Evolutionary conservation across 225 moss, liverwort and hornwort genomes (phyloP).

Genomic region (Sphagnum contortum): DNA sequence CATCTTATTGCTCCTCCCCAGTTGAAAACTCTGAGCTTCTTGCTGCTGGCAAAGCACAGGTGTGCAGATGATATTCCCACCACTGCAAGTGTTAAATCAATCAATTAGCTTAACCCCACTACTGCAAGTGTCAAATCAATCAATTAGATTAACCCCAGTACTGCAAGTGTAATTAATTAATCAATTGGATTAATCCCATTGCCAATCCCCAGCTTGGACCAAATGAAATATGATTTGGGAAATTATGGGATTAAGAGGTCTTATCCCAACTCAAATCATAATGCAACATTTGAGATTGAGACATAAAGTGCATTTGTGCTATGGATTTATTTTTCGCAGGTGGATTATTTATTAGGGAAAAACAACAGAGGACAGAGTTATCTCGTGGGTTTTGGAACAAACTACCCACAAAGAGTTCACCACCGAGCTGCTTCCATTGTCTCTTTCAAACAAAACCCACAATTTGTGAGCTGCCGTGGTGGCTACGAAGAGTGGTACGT

Average conservation of each 20-base stretch:
- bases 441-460: conserved; percentile 4
- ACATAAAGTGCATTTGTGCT: no score
- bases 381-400: conserved; percentile 56
- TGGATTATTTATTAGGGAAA: conserved; percentile 63
- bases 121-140: no score
- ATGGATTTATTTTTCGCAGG: conserved; percentile 13
- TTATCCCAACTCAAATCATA: no score
- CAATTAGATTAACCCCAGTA: no score
- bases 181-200: no score
- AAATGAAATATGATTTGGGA: no score
- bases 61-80: not conserved
- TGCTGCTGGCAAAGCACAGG: conserved; percentile 34
- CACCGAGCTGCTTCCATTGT: conserved; percentile 69
- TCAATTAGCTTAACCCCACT: no score
- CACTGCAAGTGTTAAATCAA: no score
- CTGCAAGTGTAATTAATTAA: no score
- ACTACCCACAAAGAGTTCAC: conserved; percentile 57
- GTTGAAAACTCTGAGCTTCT: conserved; percentile 35
- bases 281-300: no score
- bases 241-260: no score
- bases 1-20: conserved; percentile 19
- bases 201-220: no score
- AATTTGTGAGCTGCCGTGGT: conserved; percentile 27
- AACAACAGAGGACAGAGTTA: conserved; percentile 56
- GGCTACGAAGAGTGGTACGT: conserved; percentile 55